Evolutionary conservation across 805 yeast species (phyloP).

Genomic region (Candida ipomoeae): DNA sequence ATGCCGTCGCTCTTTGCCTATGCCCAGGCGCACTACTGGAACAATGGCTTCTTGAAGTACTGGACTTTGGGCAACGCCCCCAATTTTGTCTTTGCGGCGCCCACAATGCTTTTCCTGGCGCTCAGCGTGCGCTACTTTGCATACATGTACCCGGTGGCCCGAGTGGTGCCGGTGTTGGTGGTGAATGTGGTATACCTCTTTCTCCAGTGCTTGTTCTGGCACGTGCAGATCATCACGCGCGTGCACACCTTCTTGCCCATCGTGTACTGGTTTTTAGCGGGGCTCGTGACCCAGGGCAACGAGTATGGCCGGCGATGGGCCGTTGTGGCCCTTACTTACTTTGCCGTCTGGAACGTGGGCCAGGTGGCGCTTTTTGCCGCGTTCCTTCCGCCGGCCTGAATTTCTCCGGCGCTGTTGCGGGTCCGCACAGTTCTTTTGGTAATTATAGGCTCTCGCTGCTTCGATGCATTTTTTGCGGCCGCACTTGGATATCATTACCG

Average conservation of each 20-base stretch:
- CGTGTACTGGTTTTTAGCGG: slow-evolving; percentile 56
- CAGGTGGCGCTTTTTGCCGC: slow-evolving; percentile 74
- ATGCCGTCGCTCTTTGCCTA: slow-evolving; percentile 62
- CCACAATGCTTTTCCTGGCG: slow-evolving; percentile 50
- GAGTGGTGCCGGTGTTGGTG: slow-evolving; percentile 36
- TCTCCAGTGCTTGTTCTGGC: slow-evolving; percentile 60
- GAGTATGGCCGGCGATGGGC: slow-evolving; percentile 9
- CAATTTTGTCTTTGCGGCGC: slow-evolving; percentile 72
- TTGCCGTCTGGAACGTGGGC: slow-evolving; percentile 57
- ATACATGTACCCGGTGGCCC: slow-evolving; percentile 29
- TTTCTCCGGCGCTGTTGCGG: background rate
- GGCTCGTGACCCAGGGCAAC: slow-evolving; percentile 38
- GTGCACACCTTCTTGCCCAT: slow-evolving; percentile 74
- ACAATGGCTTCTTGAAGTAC: slow-evolving; percentile 71
- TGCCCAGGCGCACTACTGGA: slow-evolving; percentile 84
- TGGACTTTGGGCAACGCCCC: slow-evolving; percentile 83
- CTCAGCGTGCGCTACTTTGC: slow-evolving; percentile 38
- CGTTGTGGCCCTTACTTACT: slow-evolving; percentile 29
- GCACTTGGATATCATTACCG: slow-evolving; percentile 3
- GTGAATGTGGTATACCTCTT: slow-evolving; percentile 44
- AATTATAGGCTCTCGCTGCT: background rate
- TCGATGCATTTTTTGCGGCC: slow-evolving; percentile 4
- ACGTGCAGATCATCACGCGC: slow-evolving; percentile 82
- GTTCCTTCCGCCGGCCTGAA: slow-evolving; percentile 91
- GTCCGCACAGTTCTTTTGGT: background rate